Evolutionary conservation across 2,329 filamentous ascomycete genomes (phyloP).

Genomic region (Aspergillus sp.): DNA sequence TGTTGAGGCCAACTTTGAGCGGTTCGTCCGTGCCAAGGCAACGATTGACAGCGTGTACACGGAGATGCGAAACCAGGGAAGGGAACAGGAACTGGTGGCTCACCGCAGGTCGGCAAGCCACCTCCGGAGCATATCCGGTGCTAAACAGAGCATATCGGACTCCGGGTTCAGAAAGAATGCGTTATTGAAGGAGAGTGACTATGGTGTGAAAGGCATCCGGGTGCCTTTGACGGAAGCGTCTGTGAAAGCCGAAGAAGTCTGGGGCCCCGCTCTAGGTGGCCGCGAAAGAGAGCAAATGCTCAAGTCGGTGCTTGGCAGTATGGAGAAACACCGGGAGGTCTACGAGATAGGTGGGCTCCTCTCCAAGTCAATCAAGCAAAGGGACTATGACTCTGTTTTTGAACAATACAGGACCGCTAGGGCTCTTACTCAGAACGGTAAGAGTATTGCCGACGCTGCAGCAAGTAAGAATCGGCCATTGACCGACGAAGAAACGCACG

Average conservation of each 20-base stretch:
- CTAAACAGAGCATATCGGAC: conserved; percentile 44
- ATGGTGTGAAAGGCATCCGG: conserved; percentile 86
- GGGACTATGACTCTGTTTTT: conserved; percentile 85
- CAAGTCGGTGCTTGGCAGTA: conserved; percentile 73
- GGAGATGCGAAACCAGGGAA: conserved; percentile 83
- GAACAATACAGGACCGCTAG: conserved; percentile 87
- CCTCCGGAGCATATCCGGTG: conserved; percentile 60
- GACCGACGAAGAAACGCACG: conserved; percentile 79
- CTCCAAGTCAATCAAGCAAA: conserved; percentile 83
- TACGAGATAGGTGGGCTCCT: conserved; percentile 80
- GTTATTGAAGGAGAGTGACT: conserved; percentile 88
- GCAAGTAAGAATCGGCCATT: conserved; percentile 59
- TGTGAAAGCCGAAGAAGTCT: conserved; percentile 94
- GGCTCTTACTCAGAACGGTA: conserved; percentile 78
- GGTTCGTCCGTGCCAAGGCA: conserved; percentile 94
- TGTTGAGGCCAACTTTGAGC: conserved; percentile 97
- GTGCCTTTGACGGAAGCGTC: conserved; percentile 84
- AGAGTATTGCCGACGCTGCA: conserved; percentile 66
- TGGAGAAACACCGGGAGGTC: conserved; percentile 79
- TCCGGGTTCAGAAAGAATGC: conserved; percentile 81
- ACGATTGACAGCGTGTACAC: conserved; percentile 99
- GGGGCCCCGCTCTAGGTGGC: conserved; percentile 91
- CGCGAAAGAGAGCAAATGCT: conserved; percentile 88
- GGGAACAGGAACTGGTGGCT: conserved; percentile 45
- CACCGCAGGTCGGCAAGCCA: conserved; percentile 68